Evolutionary conservation across 2,329 filamentous ascomycete genomes (phyloP).

Genomic region (Emericellopsis atlantica): DNA sequence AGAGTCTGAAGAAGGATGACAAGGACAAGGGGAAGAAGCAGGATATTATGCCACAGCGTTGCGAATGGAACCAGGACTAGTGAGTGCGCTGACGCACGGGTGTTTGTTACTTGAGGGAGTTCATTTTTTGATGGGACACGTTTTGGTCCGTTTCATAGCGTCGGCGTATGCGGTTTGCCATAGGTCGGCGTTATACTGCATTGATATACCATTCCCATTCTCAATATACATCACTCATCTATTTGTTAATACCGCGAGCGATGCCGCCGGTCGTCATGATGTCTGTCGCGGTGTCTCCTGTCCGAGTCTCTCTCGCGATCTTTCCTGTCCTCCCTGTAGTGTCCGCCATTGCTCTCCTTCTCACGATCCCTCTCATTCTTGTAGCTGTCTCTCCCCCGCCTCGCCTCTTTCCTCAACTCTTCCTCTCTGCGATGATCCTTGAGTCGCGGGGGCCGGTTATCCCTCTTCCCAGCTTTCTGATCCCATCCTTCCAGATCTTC

Average conservation of each 20-base stretch:
- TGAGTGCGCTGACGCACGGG: too few species aligned
- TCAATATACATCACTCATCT: too few species aligned
- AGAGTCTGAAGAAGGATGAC: background rate
- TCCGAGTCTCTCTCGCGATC: background rate
- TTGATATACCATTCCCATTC: too few species aligned
- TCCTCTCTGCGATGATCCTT: slow-evolving; percentile 35
- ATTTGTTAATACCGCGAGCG: too few species aligned
- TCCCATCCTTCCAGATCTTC: slow-evolving; percentile 75
- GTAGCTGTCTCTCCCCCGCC: slow-evolving; percentile 29
- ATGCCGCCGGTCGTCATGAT: background rate
- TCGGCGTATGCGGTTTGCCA: too few species aligned
- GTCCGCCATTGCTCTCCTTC: background rate
- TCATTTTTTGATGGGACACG: background rate
- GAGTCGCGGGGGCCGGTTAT: slow-evolving; percentile 27
- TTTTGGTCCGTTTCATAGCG: too few species aligned
- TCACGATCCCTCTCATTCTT: slow-evolving; percentile 21
- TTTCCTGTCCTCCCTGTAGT: background rate
- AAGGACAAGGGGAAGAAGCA: background rate
- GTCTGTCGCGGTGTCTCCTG: background rate
- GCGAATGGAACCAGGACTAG: too few species aligned
- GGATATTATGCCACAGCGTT: too few species aligned
- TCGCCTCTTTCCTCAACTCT: slow-evolving; percentile 28
- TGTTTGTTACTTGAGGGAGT: background rate
- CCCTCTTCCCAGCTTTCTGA: slow-evolving; percentile 45
- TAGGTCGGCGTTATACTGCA: too few species aligned